phyloP scores from a whole-genome alignment of 2,329 filamentous ascomycete species.

The Fusarium sp. region DNA sequence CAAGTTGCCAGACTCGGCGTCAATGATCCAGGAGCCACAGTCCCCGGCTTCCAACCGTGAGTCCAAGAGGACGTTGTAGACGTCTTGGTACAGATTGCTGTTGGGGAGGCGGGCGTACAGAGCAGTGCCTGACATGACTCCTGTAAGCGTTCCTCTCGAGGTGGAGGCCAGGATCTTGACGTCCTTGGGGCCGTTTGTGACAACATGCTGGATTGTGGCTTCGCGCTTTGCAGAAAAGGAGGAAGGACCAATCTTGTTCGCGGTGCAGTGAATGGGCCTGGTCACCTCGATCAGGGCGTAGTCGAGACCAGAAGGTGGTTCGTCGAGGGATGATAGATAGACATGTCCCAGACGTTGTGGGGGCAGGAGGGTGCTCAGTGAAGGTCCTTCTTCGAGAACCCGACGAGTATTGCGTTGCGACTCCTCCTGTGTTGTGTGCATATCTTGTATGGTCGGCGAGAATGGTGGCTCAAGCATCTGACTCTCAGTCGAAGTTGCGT shows the following conservation, averaged over 20 bases:
- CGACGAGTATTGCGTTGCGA: neutral
- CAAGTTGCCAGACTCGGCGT: neutral
- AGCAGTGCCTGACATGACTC: neutral
- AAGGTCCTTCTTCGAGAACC: neutral
- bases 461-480: neutral
- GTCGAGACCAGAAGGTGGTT: neutral
- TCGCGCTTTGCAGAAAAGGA: neutral
- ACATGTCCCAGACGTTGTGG: neutral
- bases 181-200: neutral
- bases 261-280: neutral
- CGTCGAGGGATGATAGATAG: neutral
- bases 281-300: neutral
- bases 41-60: neutral
- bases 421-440: neutral
- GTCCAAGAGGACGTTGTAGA: neutral
- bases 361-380: neutral
- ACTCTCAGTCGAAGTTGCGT: neutral
- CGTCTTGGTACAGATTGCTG: neutral
- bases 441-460: neutral
- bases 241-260: neutral
- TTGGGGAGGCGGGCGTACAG: neutral
- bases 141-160: neutral
- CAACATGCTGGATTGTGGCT: neutral
- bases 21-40: neutral
- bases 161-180: neutral